Evolutionary conservation across 1,284 basidiomycete genomes (phyloP).

Genomic region (Malassezia dermatis): DNA sequence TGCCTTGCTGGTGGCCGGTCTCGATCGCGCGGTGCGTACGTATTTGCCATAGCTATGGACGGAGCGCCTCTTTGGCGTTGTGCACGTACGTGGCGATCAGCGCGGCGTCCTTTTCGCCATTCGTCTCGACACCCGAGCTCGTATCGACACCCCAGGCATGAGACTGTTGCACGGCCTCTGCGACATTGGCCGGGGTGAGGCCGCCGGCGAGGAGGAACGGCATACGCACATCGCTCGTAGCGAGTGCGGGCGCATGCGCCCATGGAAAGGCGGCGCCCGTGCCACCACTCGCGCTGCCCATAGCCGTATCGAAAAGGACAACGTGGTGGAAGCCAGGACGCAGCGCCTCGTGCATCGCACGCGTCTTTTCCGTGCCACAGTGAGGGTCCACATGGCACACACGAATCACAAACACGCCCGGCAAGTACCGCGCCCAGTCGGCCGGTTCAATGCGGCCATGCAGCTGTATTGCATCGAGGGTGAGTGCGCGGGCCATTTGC

Average conservation of each 20-base stretch:
- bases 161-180: slow-evolving; percentile 21
- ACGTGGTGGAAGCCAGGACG: slow-evolving; percentile 40
- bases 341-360: slow-evolving; percentile 26
- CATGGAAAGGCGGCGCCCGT: slow-evolving; percentile 36
- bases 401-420: slow-evolving; percentile 37
- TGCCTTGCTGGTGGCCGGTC: slow-evolving; percentile 24
- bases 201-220: slow-evolving; percentile 43
- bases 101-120: slow-evolving; percentile 31
- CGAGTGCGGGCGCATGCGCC: slow-evolving; percentile 23
- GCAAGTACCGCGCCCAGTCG: slow-evolving; percentile 42
- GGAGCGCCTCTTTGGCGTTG: not conserved
- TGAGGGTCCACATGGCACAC: slow-evolving; percentile 31
- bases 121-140: slow-evolving; percentile 39
- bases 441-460: slow-evolving; percentile 37
- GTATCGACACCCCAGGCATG: slow-evolving; percentile 36
- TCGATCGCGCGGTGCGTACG: slow-evolving; percentile 30
- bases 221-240: slow-evolving; percentile 19
- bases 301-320: slow-evolving; percentile 36
- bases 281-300: slow-evolving; percentile 22
- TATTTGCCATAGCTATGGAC: not conserved
- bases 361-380: not conserved
- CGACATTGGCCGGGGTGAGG: slow-evolving; percentile 33
- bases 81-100: slow-evolving; percentile 34
- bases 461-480: slow-evolving; percentile 43
- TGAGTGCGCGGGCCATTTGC: slow-evolving; percentile 20